Evolutionary conservation across 2,329 filamentous ascomycete species (phyloP).

Genomic region (Diplocarpon mali): DNA sequence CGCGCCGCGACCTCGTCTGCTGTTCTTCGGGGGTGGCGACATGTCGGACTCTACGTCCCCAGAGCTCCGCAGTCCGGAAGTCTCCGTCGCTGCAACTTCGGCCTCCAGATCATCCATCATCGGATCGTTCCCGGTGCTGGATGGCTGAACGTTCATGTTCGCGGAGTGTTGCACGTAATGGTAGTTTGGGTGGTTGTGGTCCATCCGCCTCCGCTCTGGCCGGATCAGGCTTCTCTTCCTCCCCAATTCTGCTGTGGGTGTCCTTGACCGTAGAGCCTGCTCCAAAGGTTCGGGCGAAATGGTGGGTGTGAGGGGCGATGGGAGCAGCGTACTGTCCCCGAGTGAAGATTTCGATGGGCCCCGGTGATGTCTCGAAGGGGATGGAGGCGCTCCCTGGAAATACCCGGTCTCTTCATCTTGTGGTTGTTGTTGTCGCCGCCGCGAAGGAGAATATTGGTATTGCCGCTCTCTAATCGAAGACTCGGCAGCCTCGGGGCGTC

Average conservation of each 20-base stretch:
- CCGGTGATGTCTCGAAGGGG: conserved; percentile 34
- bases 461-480: conserved; percentile 50
- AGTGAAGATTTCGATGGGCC: conserved; percentile 47
- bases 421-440: conserved; percentile 51
- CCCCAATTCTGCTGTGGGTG: conserved; percentile 30
- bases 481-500: conserved; percentile 34
- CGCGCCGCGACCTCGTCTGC: conserved; percentile 16
- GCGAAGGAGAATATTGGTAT: conserved; percentile 58
- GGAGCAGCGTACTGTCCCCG: conserved; percentile 41
- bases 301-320: conserved; percentile 33
- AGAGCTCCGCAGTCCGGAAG: conserved; percentile 24
- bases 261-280: conserved; percentile 15
- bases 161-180: conserved; percentile 91
- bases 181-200: conserved; percentile 85
- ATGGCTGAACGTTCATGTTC: conserved; percentile 82
- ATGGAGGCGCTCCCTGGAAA: conserved; percentile 6
- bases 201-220: conserved; percentile 78
- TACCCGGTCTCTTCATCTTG: conserved; percentile 59
- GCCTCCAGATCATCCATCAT: conserved; percentile 68
- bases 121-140: conserved; percentile 85
- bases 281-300: conserved; percentile 39
- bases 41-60: conserved; percentile 24
- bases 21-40: conserved; percentile 19
- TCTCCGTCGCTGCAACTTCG: conserved; percentile 21
- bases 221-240: conserved; percentile 83